Evolutionary conservation across 352 stramenopile genomes (phyloP), one percentile per base, ranked within the genome.

Genomic region (Pythium periplocum): DNA sequence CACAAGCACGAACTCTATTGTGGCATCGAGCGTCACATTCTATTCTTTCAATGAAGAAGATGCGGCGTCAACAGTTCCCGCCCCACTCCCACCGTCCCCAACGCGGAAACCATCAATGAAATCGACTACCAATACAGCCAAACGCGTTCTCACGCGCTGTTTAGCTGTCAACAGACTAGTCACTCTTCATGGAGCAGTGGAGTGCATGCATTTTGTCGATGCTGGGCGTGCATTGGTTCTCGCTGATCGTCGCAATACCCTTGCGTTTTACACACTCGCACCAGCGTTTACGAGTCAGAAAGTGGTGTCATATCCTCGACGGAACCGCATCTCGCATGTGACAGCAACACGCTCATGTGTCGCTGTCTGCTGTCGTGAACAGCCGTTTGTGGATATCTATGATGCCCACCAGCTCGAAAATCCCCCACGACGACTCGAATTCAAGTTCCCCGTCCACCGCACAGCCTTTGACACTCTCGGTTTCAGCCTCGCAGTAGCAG

Each of bases 381-480:
- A 63, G 62, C 43, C 7, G 17, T 9, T 45, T 45, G n/a, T 12
- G 9, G n/a, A 54, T 0, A 32, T 8, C 9, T n/a, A 54, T 34
- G 34, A 35, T 30, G 9, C 45, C n/a, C 32, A 34, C 7, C 10
- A 51, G 4, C n/a, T 31, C 45, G n/a, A 48, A 5, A 4, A 35
- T 7, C 55, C 36, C 41, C 12, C 30, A 39, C 45, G 66, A 6
- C 50, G 44, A 6, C 57, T 81, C 26, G 4, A 57, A n/a, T 76
- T 77, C 48, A 61, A 62, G 6, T 69, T 77, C 31, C 65, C 66
- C 0, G 69, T 76, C 1, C 69, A 78, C 40, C 64, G 69, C 32
- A 31, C 52, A 6, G 61, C 75, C 4, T 73, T 89, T 33, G 71
- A 87, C 48, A 26, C 36, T 4, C 48, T 43, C 1, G 72, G 74